phyloP scores from a whole-genome alignment of 78 protist genomes.

The Pelomyxa schiedti region DNA sequence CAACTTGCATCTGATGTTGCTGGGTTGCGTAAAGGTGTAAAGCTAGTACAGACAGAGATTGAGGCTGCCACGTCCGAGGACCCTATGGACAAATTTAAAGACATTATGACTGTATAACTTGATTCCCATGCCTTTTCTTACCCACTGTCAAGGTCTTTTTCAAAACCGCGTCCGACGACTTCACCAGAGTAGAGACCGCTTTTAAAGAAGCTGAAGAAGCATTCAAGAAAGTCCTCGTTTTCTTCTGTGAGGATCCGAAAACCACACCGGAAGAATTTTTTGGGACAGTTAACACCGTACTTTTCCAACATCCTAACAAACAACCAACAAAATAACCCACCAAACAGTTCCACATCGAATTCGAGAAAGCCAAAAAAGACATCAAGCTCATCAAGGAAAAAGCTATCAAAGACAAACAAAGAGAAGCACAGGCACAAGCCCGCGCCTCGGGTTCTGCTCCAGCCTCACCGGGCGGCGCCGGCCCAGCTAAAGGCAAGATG shows the following conservation, averaged over 20 bases:
- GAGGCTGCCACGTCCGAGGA: not conserved
- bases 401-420: not conserved
- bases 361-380: not conserved
- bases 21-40: not conserved
- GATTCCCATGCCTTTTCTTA: too few relatives aligned
- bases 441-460: not conserved
- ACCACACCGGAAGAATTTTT: not conserved
- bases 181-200: not conserved
- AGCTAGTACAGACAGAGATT: not conserved
- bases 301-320: too few relatives aligned
- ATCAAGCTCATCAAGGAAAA: not conserved
- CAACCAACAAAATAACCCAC: too few relatives aligned
- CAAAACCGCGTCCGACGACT: not conserved
- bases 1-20: not conserved
- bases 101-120: too few relatives aligned
- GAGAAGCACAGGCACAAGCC: not conserved
- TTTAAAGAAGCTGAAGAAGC: not conserved
- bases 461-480: not conserved
- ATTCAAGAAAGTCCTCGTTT: not conserved
- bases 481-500: not conserved
- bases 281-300: too few relatives aligned
- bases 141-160: not conserved
- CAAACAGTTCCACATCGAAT: too few relatives aligned
- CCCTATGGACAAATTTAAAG: not conserved
- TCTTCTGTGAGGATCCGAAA: not conserved